Percentiles rank a stretch among this genome's conserved stretches.
Conservation (phyloP, 805 yeast species). For the Saccharomycopsis olivae region DNA sequence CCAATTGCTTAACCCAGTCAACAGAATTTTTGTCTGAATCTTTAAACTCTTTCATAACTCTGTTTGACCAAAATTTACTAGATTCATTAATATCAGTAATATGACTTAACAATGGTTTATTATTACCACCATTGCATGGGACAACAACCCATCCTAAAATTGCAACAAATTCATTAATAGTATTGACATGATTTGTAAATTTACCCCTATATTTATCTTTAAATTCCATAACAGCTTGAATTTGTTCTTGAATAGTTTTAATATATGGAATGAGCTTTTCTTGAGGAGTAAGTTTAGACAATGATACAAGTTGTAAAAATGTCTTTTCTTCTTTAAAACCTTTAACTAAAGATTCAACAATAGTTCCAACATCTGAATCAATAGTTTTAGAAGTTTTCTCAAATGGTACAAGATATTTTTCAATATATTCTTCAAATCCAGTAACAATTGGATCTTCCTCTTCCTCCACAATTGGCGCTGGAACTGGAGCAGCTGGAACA, state of each 20-base stretch:
- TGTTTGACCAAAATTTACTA: slow-evolving; percentile 89
- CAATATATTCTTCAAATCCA: slow-evolving; percentile 46
- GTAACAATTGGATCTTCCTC: slow-evolving; percentile 33
- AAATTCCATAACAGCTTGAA: slow-evolving; percentile 45
- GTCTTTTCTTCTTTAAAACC: slow-evolving; percentile 52
- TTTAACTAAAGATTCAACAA: slow-evolving; percentile 35
- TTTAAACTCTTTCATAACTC: slow-evolving; percentile 75
- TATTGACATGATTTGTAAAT: slow-evolving; percentile 59
- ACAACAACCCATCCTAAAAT: slow-evolving; percentile 85
- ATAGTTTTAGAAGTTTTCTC: slow-evolving; percentile 40
- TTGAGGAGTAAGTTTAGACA: slow-evolving; percentile 56
- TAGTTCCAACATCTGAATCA: slow-evolving; percentile 48
- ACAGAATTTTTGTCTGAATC: slow-evolving; percentile 58
- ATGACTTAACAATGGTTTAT: slow-evolving; percentile 34
- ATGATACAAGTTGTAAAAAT: slow-evolving; percentile 48
- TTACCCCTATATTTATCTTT: slow-evolving; percentile 68
- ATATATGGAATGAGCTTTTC: slow-evolving; percentile 38
- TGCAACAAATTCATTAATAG: slow-evolving; percentile 84
- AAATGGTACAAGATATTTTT: slow-evolving; percentile 48
- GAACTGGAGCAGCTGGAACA: slow-evolving; percentile 19
- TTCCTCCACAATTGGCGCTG: slow-evolving; percentile 16
- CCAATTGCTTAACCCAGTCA: slow-evolving; percentile 71
- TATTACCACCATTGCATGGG: slow-evolving; percentile 41
- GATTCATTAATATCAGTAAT: slow-evolving; percentile 82
- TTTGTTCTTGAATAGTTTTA: slow-evolving; percentile 55